Evolutionary conservation across 305 asterid genomes (phyloP).

Genomic region (Petunia hybrid): DNA sequence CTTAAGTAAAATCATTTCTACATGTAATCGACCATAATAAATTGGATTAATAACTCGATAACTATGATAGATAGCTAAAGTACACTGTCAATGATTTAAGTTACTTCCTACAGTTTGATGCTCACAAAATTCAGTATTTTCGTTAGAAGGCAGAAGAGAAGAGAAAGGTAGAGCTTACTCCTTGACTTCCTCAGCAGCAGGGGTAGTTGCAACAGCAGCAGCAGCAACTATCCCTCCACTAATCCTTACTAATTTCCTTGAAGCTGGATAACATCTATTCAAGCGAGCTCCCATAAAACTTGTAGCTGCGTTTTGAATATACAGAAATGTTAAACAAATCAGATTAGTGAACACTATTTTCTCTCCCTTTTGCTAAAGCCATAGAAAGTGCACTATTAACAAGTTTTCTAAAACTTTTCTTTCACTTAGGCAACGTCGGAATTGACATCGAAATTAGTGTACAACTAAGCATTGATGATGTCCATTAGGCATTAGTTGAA

Average conservation of each 20-base stretch:
- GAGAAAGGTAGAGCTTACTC: slow-evolving; percentile 48
- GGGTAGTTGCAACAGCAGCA: slow-evolving; percentile 47
- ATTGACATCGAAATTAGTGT: neutral
- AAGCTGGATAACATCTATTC: slow-evolving; percentile 34
- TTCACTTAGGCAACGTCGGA: neutral
- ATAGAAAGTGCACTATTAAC: neutral
- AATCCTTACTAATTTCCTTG: slow-evolving; percentile 40
- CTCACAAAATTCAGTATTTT: neutral
- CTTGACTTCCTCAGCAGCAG: slow-evolving; percentile 54
- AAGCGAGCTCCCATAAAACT: slow-evolving; percentile 42
- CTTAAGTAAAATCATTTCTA: neutral
- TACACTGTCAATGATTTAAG: neutral
- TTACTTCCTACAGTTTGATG: neutral
- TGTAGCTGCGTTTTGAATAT: slow-evolving; percentile 44
- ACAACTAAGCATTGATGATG: too few species aligned
- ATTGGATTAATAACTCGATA: neutral
- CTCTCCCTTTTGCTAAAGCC: neutral
- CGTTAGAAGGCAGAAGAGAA: slow-evolving; percentile 11
- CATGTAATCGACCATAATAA: too few species aligned
- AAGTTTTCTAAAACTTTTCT: neutral
- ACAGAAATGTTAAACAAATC: neutral
- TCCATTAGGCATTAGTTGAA: too few species aligned
- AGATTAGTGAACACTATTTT: neutral
- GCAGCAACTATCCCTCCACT: slow-evolving; percentile 45
- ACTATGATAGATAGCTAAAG: neutral